phyloP scores from a whole-genome alignment of 345 rosid species.

The Brassica juncea region DNA sequence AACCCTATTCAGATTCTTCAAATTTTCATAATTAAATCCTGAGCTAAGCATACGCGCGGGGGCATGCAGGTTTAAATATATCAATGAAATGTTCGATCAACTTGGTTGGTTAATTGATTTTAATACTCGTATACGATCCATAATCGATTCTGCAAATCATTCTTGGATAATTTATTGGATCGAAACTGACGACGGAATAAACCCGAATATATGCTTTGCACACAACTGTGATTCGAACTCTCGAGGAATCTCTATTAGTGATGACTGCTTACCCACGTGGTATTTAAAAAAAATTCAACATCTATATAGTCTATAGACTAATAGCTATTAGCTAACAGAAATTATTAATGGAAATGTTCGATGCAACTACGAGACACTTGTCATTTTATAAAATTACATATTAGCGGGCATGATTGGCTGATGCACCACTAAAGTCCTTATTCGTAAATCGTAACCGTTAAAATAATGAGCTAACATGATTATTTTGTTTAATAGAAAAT shows the following conservation, averaged over 20 bases:
- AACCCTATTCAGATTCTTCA: slow-evolving; percentile 37
- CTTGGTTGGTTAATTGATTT: neutral
- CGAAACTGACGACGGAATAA: neutral
- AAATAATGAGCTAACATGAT: slow-evolving; percentile 16
- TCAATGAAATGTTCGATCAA: neutral
- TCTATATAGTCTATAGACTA: neutral
- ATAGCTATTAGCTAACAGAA: slow-evolving; percentile 2
- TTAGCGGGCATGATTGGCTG: slow-evolving; percentile 27
- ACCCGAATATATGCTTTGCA: neutral
- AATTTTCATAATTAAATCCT: neutral
- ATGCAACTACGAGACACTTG: slow-evolving; percentile 8
- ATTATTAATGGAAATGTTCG: slow-evolving; percentile 9
- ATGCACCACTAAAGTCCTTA: neutral
- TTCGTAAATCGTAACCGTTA: neutral
- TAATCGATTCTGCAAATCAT: neutral
- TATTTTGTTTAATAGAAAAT: neutral
- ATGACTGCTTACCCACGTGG: slow-evolving; percentile 22
- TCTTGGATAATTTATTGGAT: neutral
- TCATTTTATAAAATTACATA: slow-evolving; percentile 12
- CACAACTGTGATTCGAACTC: neutral
- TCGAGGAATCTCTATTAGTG: slow-evolving; percentile 9
- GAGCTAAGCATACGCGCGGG: slow-evolving; percentile 6
- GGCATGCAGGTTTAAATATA: neutral
- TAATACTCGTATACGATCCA: neutral
- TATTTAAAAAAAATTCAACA: slow-evolving; percentile 8